These are phyloP conservation scores for Chaetomiaceae sp. DNA, from an alignment of 2,329 filamentous ascomycete genomes.

Conservation along the genomic window DNA sequence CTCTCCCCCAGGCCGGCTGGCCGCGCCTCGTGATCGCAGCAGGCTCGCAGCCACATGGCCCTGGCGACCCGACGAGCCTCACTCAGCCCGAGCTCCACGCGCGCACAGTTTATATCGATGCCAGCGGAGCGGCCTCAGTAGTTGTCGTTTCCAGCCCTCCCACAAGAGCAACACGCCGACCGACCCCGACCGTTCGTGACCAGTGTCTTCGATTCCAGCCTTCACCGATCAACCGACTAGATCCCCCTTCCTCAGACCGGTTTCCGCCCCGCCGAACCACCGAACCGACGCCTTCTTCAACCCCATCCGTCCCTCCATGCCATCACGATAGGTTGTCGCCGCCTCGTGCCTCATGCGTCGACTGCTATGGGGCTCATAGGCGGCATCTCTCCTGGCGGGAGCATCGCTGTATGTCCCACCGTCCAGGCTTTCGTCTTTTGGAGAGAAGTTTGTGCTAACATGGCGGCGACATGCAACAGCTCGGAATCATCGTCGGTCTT, in stretches of 20 bases:
- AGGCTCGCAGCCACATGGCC: background rate
- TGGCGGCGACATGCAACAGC: conserved; percentile 43
- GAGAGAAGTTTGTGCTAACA: conserved; percentile 1
- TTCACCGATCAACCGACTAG: background rate
- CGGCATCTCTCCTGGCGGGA: conserved; percentile 72
- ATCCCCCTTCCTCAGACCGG: no score
- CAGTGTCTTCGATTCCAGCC: conserved; percentile 1
- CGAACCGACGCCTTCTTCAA: conserved; percentile 6
- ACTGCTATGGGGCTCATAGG: conserved; percentile 66
- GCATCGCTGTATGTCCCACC: conserved; percentile 59
- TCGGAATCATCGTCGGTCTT: conserved; percentile 89
- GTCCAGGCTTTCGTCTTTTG: no score
- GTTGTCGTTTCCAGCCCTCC: conserved; percentile 6
- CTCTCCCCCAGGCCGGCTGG: conserved; percentile 8
- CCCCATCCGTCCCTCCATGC: conserved; percentile 16
- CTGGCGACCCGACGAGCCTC: no score
- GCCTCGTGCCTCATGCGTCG: conserved; percentile 29
- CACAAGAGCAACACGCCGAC: background rate
- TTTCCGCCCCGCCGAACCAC: no score
- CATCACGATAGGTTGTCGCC: conserved; percentile 19
- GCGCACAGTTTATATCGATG: background rate
- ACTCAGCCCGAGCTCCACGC: background rate
- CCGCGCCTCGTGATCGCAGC: conserved; percentile 19
- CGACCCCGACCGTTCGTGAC: no score
- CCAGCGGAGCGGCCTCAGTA: conserved; percentile 7